Base-by-base conservation (phyloP, 164 flowering plant species). In the Nelumbo lutea region DNA sequence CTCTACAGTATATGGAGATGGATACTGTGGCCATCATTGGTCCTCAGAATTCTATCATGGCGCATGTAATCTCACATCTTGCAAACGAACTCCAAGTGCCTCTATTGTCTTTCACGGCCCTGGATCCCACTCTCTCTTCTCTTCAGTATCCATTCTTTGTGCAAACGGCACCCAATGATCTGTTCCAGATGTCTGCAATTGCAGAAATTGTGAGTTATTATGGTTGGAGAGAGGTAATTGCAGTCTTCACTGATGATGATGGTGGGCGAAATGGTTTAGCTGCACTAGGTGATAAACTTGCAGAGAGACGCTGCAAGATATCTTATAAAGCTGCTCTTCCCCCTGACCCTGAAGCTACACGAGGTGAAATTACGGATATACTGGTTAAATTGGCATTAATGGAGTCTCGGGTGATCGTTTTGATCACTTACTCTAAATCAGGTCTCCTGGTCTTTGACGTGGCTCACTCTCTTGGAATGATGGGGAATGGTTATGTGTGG, bases 401-500 rank as follows among this genome's bases (percentile, higher is more conserved):
- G 78, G 82, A 82, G 52, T 77, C 82, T 15, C 75, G 84, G 42
- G 59, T 82, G 13, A 48, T 82, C 9, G 73, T 82, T 57, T 57
- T 82, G 8, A 82, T 79, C 64, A 71, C 79, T 42, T 77, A 72
- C 61, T 42, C 66, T 40, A 50, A 10, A 1, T 48, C 55, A 8
- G 84, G 80, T 58, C 61, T 45, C 2, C 10, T 42, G 71, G 72
- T 82, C 2, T 74, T 82, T 55, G 67, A 71, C 43, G 76, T 75
- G 15, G 82, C 84, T 7, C 64, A 67, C 2, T 59, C 68, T 51
- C 80, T 79, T 64, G 74, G 74, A 9, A 79, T 82, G 82, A 75
- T 79, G 73, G 78, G 68, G 0, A 73, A 41, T 58, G 84, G 84
- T 1, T 82, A 79, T 73, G 82, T 71, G 41, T 82, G 84, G 84